phyloP scores from a whole-genome alignment of 1,284 basidiomycete genomes.

The Fomitopsis pinicola region DNA sequence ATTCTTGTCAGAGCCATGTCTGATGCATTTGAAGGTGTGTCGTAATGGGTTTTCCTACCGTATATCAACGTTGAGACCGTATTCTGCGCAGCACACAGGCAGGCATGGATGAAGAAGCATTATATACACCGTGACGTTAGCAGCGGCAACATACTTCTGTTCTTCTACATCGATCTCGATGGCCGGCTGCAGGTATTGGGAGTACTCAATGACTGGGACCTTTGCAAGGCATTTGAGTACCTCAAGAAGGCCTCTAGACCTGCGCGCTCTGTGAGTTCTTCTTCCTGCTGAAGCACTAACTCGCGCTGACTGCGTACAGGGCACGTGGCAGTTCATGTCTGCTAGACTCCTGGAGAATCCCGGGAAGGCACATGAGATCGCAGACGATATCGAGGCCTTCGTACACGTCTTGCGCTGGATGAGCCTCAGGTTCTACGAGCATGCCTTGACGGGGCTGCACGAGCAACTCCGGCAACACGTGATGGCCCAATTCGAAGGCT shows the following conservation, averaged over 20 bases:
- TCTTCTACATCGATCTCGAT: background rate
- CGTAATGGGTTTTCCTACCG: background rate
- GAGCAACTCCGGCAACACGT: background rate
- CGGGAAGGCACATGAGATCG: background rate
- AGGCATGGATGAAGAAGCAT: background rate
- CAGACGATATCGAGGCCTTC: constrained; percentile 12
- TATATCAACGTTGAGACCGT: background rate
- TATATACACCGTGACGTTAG: constrained; percentile 6
- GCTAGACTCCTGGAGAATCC: background rate
- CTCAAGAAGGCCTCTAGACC: background rate
- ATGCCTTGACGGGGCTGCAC: background rate
- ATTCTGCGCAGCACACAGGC: background rate
- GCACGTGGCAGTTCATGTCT: constrained; percentile 13
- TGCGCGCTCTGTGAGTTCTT: background rate
- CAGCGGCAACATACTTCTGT: constrained; percentile 2
- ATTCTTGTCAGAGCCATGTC: background rate
- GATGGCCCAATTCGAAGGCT: too few species aligned
- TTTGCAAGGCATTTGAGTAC: background rate
- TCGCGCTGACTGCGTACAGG: background rate
- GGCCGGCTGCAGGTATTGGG: background rate
- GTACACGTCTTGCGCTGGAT: constrained; percentile 6
- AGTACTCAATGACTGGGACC: constrained; percentile 5
- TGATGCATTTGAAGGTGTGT: constrained; percentile 5
- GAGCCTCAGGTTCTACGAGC: background rate
- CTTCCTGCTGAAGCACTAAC: background rate